phyloP scores from a whole-genome alignment of 768 basidiomycete species.

The Lepiota brunneoincarnata region DNA sequence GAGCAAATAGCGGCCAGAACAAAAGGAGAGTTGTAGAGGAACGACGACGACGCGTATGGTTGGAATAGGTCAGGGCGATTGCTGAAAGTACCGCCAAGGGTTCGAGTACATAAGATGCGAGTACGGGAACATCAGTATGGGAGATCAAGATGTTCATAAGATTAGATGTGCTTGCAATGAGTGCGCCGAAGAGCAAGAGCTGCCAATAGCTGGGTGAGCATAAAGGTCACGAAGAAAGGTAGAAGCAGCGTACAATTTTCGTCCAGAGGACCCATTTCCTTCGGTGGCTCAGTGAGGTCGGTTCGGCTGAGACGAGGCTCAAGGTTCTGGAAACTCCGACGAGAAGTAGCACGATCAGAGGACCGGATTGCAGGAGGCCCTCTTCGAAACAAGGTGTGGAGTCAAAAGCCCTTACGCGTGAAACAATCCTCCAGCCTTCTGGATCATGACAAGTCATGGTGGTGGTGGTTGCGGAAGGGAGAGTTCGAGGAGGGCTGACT shows the following conservation, averaged over 20 bases:
- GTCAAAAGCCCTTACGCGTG: constrained; percentile 64
- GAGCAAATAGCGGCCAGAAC: constrained; percentile 75
- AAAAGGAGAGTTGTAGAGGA: constrained; percentile 74
- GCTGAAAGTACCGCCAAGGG: constrained; percentile 48
- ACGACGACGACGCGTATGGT: constrained; percentile 66
- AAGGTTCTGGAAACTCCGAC: constrained; percentile 36
- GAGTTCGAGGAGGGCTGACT: neutral
- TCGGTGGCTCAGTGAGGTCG: constrained; percentile 35
- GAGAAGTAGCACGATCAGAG: constrained; percentile 47
- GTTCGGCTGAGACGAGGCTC: constrained; percentile 21
- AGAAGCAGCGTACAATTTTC: constrained; percentile 61
- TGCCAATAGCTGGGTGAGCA: constrained; percentile 21
- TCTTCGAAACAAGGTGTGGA: constrained; percentile 82
- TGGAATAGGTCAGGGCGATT: constrained; percentile 54
- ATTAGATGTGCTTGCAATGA: constrained; percentile 42
- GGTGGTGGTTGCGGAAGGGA: constrained; percentile 27
- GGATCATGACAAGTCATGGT: constrained; percentile 40
- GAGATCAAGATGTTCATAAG: constrained; percentile 35
- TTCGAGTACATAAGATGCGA: constrained; percentile 56
- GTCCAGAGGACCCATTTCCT: constrained; percentile 49
- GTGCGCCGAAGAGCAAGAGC: constrained; percentile 47
- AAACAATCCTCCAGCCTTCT: constrained; percentile 69
- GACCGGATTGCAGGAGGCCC: constrained; percentile 54
- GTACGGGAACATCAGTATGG: constrained; percentile 37
- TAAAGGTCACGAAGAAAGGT: neutral